Evolutionary conservation across 345 rosid species (phyloP), one percentile per base, ranked within the genome.

Genomic region (Populus pruinosa): DNA sequence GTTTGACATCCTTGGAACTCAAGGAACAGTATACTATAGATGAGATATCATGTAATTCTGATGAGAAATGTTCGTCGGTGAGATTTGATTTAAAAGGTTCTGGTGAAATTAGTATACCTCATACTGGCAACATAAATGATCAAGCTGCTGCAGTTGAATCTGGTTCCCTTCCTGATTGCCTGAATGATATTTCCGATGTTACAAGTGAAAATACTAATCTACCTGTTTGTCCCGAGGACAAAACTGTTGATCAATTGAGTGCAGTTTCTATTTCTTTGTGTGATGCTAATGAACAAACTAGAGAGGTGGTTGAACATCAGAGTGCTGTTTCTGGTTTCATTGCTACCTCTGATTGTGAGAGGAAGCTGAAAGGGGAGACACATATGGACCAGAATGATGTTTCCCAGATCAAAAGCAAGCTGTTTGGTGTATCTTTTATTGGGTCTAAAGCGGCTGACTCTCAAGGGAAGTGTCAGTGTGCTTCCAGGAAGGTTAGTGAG

Each of bases 111-210:
- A 29, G 74, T 65, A 70, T 71, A 7, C 73, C 79, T 70, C 66
- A 17, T 67, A 70, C 50, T 50, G 73, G 80, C 38, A 68, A 75
- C 63, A 72, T 36, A 66, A 66, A 49, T n/a, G 74, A 68, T 71
- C 85, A 72, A 83, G 41, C 78, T 70, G 80, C 78, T 73, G 80
- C 80, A 78, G 67, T 41, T 35, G 82, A 87, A 77, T 75, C 83
- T 36, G 41, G 62, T 68, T 74, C 71, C n/a, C 82, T 69, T 76
- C 67, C 70, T 43, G 82, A 68, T 76, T 85, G 73, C 38, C 39
- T 56, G 33, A 70, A 72, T 79, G 86, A 68, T 70, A 49, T 73
- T 67, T 81, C 80, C 55, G 80, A 76, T 33, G 39, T 76, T 27
- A 76, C 76, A 67, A 53, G 43, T 35, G 77, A 77, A 71, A 77